Evolutionary conservation across 768 basidiomycete genomes (phyloP).

Genomic region (Saitozyma podzolica): DNA sequence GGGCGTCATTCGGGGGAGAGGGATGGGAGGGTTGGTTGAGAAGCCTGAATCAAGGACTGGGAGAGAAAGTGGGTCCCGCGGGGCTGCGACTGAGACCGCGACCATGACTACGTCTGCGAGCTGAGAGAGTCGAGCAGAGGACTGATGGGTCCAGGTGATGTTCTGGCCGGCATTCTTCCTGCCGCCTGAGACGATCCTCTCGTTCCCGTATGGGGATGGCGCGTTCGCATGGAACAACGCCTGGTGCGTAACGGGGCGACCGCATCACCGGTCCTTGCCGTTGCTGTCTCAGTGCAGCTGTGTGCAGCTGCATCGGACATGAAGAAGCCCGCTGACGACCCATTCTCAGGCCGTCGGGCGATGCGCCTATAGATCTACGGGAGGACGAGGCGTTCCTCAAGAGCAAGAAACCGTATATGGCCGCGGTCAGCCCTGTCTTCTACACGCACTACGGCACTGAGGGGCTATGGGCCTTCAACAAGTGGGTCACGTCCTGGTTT

Average conservation of each 20-base stretch:
- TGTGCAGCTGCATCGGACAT: not conserved
- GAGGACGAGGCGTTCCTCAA: conserved; percentile 44
- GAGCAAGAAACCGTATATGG: conserved; percentile 51
- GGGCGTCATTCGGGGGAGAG: conserved; percentile 32
- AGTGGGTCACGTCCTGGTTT: conserved; percentile 24
- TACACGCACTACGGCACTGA: conserved; percentile 52
- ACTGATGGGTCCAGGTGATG: conserved; percentile 32
- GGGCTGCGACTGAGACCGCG: too few species aligned
- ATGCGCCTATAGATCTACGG: conserved; percentile 23
- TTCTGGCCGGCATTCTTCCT: conserved; percentile 53
- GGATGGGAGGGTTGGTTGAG: conserved; percentile 42
- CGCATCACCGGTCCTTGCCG: not conserved
- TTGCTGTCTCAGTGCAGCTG: not conserved
- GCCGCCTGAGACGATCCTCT: conserved; percentile 43
- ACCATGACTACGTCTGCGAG: too few species aligned
- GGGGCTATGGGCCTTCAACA: conserved; percentile 51
- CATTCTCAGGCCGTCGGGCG: conserved; percentile 29
- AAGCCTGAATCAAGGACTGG: conserved; percentile 19
- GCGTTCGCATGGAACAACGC: conserved; percentile 51
- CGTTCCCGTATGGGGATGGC: conserved; percentile 42
- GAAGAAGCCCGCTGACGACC: not conserved
- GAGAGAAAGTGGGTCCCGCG: conserved; percentile 31
- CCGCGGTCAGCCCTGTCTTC: conserved; percentile 50
- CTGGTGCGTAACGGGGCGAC: conserved; percentile 33
- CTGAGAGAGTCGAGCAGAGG: not conserved